phyloP scores from a whole-genome alignment of 768 basidiomycete species.

The Lactarius quietus region DNA sequence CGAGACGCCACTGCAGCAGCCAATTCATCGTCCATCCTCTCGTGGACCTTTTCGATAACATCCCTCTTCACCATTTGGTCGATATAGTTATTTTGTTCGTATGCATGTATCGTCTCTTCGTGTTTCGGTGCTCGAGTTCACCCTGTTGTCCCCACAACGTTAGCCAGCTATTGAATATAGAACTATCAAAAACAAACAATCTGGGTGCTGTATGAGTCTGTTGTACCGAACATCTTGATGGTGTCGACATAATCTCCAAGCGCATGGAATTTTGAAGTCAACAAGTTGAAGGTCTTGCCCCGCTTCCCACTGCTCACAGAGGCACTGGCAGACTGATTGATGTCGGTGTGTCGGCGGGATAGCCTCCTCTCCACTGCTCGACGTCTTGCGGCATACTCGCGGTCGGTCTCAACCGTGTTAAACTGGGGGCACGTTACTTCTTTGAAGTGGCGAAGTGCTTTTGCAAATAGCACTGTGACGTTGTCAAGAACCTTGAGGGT shows the following conservation, averaged over 20 bases:
- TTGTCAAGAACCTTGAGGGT: neutral
- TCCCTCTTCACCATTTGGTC: too few relatives aligned
- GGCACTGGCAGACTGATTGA: too few relatives aligned
- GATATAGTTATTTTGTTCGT: too few relatives aligned
- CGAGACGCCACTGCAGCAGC: too few relatives aligned
- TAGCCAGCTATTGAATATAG: too few relatives aligned
- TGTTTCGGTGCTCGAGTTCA: too few relatives aligned
- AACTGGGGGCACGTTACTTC: neutral
- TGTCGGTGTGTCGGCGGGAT: neutral
- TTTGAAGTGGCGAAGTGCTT: neutral
- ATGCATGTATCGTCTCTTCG: too few relatives aligned
- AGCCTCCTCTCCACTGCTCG: too few relatives aligned
- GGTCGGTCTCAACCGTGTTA: neutral
- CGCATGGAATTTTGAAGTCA: neutral
- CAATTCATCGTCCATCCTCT: too few relatives aligned
- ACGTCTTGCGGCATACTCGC: neutral
- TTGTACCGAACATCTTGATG: neutral
- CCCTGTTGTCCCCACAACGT: too few relatives aligned
- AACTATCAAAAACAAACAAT: neutral
- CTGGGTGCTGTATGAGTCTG: neutral
- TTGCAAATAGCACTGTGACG: neutral
- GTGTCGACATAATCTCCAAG: neutral
- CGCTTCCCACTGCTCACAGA: neutral
- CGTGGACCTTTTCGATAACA: too few relatives aligned
- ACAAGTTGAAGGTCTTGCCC: neutral